Percentiles rank a stretch among this genome's conserved stretches.
Evolutionary conservation across 257 asterid species (phyloP).

Genomic region (Forsythia viridissima): DNA sequence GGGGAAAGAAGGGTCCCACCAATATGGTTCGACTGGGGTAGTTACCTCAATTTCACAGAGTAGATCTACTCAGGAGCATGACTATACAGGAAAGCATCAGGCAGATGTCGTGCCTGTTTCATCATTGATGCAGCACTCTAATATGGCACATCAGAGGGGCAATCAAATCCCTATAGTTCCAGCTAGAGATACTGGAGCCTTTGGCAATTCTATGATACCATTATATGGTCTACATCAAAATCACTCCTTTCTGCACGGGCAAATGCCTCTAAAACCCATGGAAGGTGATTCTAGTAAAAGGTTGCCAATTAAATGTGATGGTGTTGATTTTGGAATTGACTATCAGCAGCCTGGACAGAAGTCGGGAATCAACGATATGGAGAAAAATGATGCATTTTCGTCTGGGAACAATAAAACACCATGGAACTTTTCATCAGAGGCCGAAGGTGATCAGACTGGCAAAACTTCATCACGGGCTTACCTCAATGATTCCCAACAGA

Average conservation of each 20-base stretch:
- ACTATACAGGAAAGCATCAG: constrained; percentile 17
- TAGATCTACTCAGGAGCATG: constrained; percentile 27
- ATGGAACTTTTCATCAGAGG: constrained; percentile 32
- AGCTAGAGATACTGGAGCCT: constrained; percentile 31
- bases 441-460: constrained; percentile 27
- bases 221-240: constrained; percentile 28
- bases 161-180: constrained; percentile 14
- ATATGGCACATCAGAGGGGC: constrained; percentile 34
- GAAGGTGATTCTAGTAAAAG: constrained; percentile 30
- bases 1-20: constrained; percentile 24
- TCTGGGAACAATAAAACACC: constrained; percentile 25
- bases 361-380: constrained; percentile 29
- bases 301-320: constrained; percentile 26
- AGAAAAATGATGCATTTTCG: constrained; percentile 26
- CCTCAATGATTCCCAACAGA: constrained; percentile 30
- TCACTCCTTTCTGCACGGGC: constrained; percentile 29
- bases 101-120: constrained; percentile 33
- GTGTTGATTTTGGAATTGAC: constrained; percentile 4
- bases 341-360: constrained; percentile 38
- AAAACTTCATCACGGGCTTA: constrained; percentile 30
- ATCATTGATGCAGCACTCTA: constrained; percentile 27
- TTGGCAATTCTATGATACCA: constrained; percentile 26
- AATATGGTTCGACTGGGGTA: constrained; percentile 26
- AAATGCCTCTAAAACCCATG: constrained; percentile 28
- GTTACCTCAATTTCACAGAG: constrained; percentile 19